These are phyloP conservation scores for Suillus cothurnatus DNA, from an alignment of 768 basidiomycete species.

Conservation along the genomic window DNA sequence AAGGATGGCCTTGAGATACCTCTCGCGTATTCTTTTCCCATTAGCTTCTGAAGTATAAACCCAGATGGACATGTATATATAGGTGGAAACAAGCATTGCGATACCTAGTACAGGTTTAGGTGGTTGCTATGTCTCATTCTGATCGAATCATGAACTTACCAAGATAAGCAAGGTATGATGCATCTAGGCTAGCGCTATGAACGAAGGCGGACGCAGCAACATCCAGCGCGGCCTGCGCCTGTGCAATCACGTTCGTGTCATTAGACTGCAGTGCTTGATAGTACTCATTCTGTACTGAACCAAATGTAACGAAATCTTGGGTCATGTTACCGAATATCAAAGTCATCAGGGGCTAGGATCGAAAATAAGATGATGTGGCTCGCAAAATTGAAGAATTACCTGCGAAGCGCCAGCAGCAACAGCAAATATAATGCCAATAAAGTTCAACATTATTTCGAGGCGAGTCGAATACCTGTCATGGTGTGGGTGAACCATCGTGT, in stretches of 20 bases:
- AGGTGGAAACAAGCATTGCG: slow-evolving; percentile 48
- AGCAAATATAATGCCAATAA: slow-evolving; percentile 72
- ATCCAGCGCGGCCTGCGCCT: slow-evolving; percentile 15
- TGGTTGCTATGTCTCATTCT: background rate
- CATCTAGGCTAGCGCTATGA: slow-evolving; percentile 36
- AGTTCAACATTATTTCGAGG: slow-evolving; percentile 65
- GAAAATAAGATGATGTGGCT: background rate
- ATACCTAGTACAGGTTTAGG: slow-evolving; percentile 34
- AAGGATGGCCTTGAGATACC: slow-evolving; percentile 49
- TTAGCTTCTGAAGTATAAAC: slow-evolving; percentile 45
- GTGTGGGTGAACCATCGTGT: slow-evolving; percentile 18
- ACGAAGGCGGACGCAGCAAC: slow-evolving; percentile 23
- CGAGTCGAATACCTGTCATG: slow-evolving; percentile 78
- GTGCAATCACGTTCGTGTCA: slow-evolving; percentile 13
- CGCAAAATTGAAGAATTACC: slow-evolving; percentile 40
- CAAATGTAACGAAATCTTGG: slow-evolving; percentile 41
- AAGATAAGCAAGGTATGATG: slow-evolving; percentile 39
- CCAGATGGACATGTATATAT: slow-evolving; percentile 41
- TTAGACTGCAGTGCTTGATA: slow-evolving; percentile 11
- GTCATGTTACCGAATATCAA: slow-evolving; percentile 54
- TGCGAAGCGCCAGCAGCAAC: slow-evolving; percentile 79
- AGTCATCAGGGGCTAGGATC: slow-evolving; percentile 38
- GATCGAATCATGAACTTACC: slow-evolving; percentile 31
- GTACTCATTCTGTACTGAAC: slow-evolving; percentile 1
- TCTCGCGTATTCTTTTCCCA: slow-evolving; percentile 51